A percentile compares a stretch with the other conserved stretches of the same genome.
Conservation (phyloP, 129 eudicot species). For the Escallonia rubra region DNA sequence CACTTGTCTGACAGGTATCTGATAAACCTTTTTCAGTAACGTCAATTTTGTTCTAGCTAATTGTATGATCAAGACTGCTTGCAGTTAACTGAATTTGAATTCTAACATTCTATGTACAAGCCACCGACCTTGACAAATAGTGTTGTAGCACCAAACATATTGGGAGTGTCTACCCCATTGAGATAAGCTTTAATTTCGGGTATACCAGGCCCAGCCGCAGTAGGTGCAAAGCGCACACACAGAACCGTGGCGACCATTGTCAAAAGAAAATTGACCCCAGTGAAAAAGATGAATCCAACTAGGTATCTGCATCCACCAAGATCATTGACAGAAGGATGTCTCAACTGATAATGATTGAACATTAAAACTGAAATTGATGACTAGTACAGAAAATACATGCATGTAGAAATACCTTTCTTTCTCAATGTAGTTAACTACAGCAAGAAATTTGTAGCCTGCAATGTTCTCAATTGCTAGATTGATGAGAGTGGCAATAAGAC, state of each 20-base stretch:
- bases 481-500: constrained; percentile 70
- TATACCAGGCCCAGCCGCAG: constrained; percentile 95
- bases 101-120: not conserved
- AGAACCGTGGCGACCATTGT: constrained; percentile 64
- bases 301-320: constrained; percentile 68
- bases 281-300: constrained; percentile 50
- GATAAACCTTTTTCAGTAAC: not conserved
- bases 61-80: too few relatives aligned
- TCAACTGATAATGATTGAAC: not conserved
- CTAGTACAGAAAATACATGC: not conserved
- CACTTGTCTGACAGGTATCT: constrained; percentile 12
- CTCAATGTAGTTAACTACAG: constrained; percentile 46
- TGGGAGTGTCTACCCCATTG: constrained; percentile 86
- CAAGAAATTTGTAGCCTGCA: constrained; percentile 78
- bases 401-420: constrained; percentile 34
- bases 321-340: constrained; percentile 3
- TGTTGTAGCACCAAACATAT: constrained; percentile 81
- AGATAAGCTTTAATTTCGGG: constrained; percentile 96
- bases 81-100: too few relatives aligned
- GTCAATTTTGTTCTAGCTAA: too few relatives aligned
- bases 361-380: not conserved
- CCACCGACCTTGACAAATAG: constrained; percentile 68
- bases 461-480: constrained; percentile 86
- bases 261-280: constrained; percentile 54
- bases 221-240: constrained; percentile 71